Percentiles rank a stretch among this genome's conserved stretches.
Evolutionary conservation across 176 grass and related monocot species (phyloP).

Genomic region (Aegilops speltoides): DNA sequence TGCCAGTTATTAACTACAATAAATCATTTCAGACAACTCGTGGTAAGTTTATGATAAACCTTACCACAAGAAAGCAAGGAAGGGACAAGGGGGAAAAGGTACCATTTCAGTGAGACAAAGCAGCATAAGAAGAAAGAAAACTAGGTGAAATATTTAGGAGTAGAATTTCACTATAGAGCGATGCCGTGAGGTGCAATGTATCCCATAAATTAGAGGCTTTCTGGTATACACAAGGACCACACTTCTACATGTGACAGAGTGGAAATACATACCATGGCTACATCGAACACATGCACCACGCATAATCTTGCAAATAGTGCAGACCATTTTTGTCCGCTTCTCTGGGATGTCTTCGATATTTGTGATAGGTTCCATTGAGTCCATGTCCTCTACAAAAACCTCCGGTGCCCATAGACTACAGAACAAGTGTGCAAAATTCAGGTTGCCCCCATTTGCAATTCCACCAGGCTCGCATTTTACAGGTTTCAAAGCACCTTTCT

Average conservation of each 20-base stretch:
- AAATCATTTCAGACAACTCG: not conserved
- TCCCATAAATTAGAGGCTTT: conserved; percentile 4
- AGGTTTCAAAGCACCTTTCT: conserved; percentile 80
- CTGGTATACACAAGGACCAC: not conserved
- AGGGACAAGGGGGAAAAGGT: not conserved
- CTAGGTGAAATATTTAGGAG: not conserved
- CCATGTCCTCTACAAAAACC: conserved; percentile 58
- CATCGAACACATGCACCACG: conserved; percentile 88
- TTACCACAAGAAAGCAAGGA: not conserved
- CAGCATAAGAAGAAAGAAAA: not conserved
- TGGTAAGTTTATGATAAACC: not conserved
- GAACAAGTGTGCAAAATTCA: conserved; percentile 79
- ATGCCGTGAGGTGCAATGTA: not conserved
- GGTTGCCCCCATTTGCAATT: conserved; percentile 27
- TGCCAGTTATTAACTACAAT: not conserved
- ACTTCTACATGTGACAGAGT: not conserved
- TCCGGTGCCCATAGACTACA: conserved; percentile 92
- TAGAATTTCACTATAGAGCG: not conserved
- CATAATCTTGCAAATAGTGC: conserved; percentile 86
- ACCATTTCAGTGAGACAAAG: not conserved
- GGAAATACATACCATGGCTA: conserved; percentile 88
- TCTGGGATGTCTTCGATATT: conserved; percentile 55
- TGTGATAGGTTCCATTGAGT: conserved; percentile 71
- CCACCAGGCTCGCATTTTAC: conserved; percentile 41
- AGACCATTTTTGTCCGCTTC: conserved; percentile 63